A percentile compares a stretch with the other conserved stretches of the same genome.
phyloP scores from a whole-genome alignment of 176 grass and related monocot species.

The Echinochloa phyllopogon region DNA sequence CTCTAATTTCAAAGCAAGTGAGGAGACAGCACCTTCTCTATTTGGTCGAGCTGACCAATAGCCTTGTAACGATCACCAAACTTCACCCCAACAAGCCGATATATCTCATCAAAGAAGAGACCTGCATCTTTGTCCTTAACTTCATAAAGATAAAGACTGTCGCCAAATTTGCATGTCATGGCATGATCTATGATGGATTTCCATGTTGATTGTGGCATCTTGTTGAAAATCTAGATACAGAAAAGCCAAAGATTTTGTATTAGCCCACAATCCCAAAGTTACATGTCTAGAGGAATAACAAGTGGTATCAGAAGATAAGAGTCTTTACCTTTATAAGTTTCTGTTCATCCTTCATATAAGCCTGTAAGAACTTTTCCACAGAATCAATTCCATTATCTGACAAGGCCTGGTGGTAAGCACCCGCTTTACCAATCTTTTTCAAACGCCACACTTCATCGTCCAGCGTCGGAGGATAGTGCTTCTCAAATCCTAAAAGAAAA shows the following conservation, averaged over 20 bases:
- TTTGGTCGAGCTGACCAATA: conserved; percentile 37
- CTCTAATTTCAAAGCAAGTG: background rate
- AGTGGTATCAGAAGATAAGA: background rate
- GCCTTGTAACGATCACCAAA: conserved; percentile 56
- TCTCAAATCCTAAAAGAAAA: conserved; percentile 47
- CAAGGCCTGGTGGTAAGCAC: conserved; percentile 43
- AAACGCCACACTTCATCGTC: conserved; percentile 60
- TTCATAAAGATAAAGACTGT: conserved; percentile 34
- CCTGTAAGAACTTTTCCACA: conserved; percentile 50
- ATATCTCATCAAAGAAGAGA: conserved; percentile 60
- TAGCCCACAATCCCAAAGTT: conserved; percentile 1
- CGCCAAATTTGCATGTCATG: conserved; percentile 41
- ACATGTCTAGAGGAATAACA: background rate
- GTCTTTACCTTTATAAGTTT: conserved; percentile 49
- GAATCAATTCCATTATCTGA: conserved; percentile 43
- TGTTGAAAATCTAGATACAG: conserved; percentile 46
- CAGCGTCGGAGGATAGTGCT: conserved; percentile 52
- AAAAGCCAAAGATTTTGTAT: conserved; percentile 24
- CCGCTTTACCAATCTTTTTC: conserved; percentile 46
- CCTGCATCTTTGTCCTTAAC: background rate
- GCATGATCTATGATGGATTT: conserved; percentile 59
- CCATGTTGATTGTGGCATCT: conserved; percentile 54
- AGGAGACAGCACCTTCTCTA: conserved; percentile 44
- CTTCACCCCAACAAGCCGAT: conserved; percentile 59
- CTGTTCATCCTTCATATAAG: conserved; percentile 49